A percentile compares a stretch with the other conserved stretches of the same genome.
These are phyloP conservation scores for Aspergillus sclerotialis DNA, from an alignment of 2,329 filamentous ascomycete species.

Conservation along the genomic window DNA sequence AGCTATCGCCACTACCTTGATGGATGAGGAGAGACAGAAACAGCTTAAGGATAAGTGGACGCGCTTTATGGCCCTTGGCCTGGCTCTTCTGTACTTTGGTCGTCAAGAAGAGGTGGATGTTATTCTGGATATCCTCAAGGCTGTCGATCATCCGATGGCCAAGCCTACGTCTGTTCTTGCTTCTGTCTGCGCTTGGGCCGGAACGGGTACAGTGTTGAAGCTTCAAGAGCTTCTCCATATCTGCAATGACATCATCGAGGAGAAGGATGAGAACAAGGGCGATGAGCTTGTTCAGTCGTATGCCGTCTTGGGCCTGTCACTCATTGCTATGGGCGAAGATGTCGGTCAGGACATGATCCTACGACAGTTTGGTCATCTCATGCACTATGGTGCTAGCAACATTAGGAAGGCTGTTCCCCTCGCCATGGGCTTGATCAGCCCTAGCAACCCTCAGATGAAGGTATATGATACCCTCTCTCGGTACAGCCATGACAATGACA, in stretches of 20 bases:
- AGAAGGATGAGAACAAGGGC: slow-evolving; percentile 87
- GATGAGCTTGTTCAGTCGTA: slow-evolving; percentile 95
- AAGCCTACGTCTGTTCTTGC: slow-evolving; percentile 92
- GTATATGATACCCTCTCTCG: slow-evolving; percentile 96
- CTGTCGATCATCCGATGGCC: slow-evolving; percentile 92
- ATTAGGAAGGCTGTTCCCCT: slow-evolving; percentile 93
- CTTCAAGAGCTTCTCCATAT: slow-evolving; percentile 95
- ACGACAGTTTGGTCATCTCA: slow-evolving; percentile 92
- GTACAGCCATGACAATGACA: slow-evolving; percentile 98
- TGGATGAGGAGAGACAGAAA: slow-evolving; percentile 85
- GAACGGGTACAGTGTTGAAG: slow-evolving; percentile 93
- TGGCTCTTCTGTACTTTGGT: slow-evolving; percentile 91
- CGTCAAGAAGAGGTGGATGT: slow-evolving; percentile 98
- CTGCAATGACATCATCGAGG: slow-evolving; percentile 95
- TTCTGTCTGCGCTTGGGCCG: slow-evolving; percentile 96
- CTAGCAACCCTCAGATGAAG: slow-evolving; percentile 99
- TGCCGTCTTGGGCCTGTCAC: slow-evolving; percentile 84
- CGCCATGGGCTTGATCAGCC: slow-evolving; percentile 92
- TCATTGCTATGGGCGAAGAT: slow-evolving; percentile 97
- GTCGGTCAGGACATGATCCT: slow-evolving; percentile 98
- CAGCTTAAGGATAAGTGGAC: slow-evolving; percentile 98
- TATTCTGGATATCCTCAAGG: slow-evolving; percentile 92
- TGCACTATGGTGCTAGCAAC: slow-evolving; percentile 98
- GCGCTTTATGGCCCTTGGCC: slow-evolving; percentile 86
- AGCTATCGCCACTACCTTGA: slow-evolving; percentile 81